Conservation (phyloP, 106 monocot species). For the Acorus calamus region DNA sequence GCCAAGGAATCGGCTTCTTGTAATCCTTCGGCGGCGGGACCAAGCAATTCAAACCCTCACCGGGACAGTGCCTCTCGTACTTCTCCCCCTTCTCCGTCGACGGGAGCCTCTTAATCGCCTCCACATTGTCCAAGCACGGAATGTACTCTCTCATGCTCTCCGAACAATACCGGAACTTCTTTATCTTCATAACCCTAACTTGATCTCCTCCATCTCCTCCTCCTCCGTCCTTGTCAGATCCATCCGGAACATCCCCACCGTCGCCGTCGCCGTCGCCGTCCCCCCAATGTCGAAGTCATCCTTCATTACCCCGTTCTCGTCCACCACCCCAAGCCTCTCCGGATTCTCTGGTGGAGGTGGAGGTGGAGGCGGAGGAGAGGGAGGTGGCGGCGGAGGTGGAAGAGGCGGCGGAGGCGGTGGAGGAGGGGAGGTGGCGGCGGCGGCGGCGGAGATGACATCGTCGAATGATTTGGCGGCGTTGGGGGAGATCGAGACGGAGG, state of each 20-base stretch:
- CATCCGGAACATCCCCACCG: too few species aligned
- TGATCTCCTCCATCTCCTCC: background rate
- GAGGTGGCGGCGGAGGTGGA: background rate
- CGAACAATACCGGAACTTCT: slow-evolving; percentile 48
- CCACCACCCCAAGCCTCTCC: slow-evolving; percentile 36
- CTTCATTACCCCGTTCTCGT: slow-evolving; percentile 41
- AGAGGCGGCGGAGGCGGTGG: slow-evolving; percentile 9
- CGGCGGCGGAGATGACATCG: slow-evolving; percentile 1
- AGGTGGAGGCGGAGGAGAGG: background rate
- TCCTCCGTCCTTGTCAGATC: too few species aligned
- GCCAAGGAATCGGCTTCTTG: slow-evolving; percentile 80
- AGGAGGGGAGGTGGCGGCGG: background rate
- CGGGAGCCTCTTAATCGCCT: slow-evolving; percentile 48
- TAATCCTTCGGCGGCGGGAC: slow-evolving; percentile 64
- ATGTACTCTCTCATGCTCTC: slow-evolving; percentile 67
- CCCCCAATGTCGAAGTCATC: slow-evolving; percentile 38
- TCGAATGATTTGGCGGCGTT: slow-evolving; percentile 30
- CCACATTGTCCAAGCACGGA: slow-evolving; percentile 83
- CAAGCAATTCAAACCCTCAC: slow-evolving; percentile 46
- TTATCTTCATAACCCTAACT: slow-evolving; percentile 14
- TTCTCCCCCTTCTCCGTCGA: slow-evolving; percentile 67
- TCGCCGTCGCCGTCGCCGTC: background rate
- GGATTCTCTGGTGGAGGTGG: slow-evolving; percentile 22
- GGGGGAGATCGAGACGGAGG: background rate
- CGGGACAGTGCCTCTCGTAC: slow-evolving; percentile 76